These are phyloP conservation scores for Stephanodiscus triporus DNA, from an alignment of 108 stramenopile genomes.

Conservation along the genomic window DNA sequence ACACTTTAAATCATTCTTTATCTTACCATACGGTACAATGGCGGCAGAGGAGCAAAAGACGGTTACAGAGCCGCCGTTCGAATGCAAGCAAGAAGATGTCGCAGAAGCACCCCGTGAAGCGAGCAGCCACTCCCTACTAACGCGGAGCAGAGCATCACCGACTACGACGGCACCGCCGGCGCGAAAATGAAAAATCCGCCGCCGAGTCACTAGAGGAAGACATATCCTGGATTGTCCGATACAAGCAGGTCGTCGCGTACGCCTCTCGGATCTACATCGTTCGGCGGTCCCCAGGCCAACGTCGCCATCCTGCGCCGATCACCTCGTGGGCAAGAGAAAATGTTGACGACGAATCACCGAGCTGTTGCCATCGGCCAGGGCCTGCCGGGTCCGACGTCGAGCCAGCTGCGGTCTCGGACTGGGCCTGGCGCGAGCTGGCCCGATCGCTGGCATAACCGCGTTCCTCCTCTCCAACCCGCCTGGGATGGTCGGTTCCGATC, in stretches of 20 bases:
- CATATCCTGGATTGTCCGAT: conserved; percentile 68
- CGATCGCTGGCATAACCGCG: conserved; percentile 79
- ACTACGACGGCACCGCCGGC: conserved; percentile 2
- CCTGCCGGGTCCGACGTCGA: conserved; percentile 92
- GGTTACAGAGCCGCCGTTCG: no score
- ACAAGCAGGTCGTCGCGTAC: conserved; percentile 82
- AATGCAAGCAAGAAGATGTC: no score
- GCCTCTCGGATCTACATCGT: conserved; percentile 86
- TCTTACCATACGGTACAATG: no score
- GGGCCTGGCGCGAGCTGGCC: conserved; percentile 83
- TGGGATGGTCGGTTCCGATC: conserved; percentile 73
- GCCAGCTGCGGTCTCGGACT: conserved; percentile 88
- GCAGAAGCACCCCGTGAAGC: no score
- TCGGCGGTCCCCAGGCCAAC: conserved; percentile 86
- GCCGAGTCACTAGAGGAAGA: conserved; percentile 46
- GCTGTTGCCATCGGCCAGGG: conserved; percentile 72
- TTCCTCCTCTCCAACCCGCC: conserved; percentile 82
- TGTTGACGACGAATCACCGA: conserved; percentile 92
- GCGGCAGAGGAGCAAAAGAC: no score
- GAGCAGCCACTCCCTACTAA: no score
- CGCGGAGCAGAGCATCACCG: no score
- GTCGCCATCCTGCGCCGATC: conserved; percentile 91
- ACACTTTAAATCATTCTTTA: no score
- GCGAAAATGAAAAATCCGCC: conserved; percentile 37
- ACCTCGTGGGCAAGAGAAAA: conserved; percentile 78